Conservation (phyloP, 2,329 filamentous ascomycete species). For the Madurella fahalii region DNA sequence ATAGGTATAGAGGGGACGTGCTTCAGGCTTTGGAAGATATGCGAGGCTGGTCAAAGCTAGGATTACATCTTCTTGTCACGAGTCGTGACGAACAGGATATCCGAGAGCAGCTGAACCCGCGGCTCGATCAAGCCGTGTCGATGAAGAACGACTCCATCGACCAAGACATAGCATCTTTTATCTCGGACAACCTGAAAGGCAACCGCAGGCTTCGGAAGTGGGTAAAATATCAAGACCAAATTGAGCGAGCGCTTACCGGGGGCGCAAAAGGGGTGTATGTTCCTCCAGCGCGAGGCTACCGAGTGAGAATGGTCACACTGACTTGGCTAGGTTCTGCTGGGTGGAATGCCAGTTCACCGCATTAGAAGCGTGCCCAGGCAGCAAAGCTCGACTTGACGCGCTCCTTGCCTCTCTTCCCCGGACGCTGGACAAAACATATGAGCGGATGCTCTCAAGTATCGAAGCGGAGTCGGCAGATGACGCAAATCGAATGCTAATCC, state of each 20-base stretch:
- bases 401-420: constrained; percentile 32
- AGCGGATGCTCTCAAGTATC: constrained; percentile 25
- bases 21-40: constrained; percentile 28
- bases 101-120: constrained; percentile 17
- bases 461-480: constrained; percentile 8
- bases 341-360: constrained; percentile 33
- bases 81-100: constrained; percentile 35
- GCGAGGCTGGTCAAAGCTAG: constrained; percentile 22
- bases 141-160: constrained; percentile 22
- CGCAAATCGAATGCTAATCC: constrained; percentile 10
- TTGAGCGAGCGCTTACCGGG: constrained; percentile 26
- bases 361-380: constrained; percentile 21
- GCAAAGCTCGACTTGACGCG: constrained; percentile 23
- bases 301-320: constrained; percentile 10
- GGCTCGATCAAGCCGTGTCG: constrained; percentile 20
- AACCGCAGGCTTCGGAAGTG: constrained; percentile 26
- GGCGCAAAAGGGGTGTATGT: constrained; percentile 33
- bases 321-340: constrained; percentile 33
- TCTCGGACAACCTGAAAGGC: constrained; percentile 24
- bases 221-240: constrained; percentile 25
- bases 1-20: constrained; percentile 24
- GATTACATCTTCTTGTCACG: constrained; percentile 31
- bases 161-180: constrained; percentile 29
- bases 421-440: constrained; percentile 26
- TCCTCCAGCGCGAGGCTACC: not conserved